Evolutionary conservation across 1,284 basidiomycete species (phyloP).

Genomic region (Boletus semigastroideus): DNA sequence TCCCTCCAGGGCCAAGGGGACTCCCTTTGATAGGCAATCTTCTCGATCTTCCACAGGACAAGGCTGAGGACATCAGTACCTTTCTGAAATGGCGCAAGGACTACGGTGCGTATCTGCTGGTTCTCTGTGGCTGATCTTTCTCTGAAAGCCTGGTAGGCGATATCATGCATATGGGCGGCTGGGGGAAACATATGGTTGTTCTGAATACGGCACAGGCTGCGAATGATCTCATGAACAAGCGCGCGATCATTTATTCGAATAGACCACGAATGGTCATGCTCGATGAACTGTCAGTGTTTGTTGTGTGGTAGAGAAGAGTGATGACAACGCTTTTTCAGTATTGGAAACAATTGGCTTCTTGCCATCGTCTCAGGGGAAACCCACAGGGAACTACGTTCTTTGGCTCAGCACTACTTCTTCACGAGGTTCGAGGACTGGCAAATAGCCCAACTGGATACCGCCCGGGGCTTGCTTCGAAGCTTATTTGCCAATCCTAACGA

Average conservation of each 20-base stretch:
- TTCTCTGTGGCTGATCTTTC: background rate
- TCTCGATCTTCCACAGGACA: background rate
- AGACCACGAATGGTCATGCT: conserved; percentile 13
- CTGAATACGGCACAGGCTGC: conserved; percentile 10
- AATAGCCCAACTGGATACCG: conserved; percentile 4
- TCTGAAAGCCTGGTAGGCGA: conserved; percentile 1
- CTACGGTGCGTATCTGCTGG: conserved; percentile 1
- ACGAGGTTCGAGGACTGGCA: conserved; percentile 15
- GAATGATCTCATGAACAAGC: conserved; percentile 16
- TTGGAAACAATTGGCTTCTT: conserved; percentile 11
- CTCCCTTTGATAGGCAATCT: conserved; percentile 10
- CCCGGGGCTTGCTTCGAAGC: conserved; percentile 2
- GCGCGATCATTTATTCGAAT: conserved; percentile 14
- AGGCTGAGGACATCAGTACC: background rate
- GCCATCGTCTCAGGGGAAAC: conserved; percentile 6
- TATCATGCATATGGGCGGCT: conserved; percentile 5
- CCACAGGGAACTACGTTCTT: conserved; percentile 7
- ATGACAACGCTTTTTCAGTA: background rate
- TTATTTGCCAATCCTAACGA: conserved; percentile 1
- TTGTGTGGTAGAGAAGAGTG: background rate
- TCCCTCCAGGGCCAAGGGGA: conserved; percentile 15
- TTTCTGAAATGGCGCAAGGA: conserved; percentile 11
- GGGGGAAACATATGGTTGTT: conserved; percentile 5
- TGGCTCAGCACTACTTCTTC: conserved; percentile 15
- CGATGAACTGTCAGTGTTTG: conserved; percentile 7